Percentiles rank a stretch among this genome's conserved stretches.
Evolutionary conservation across 2,329 filamentous ascomycete genomes (phyloP).

Genomic region (Diaporthe aspalathi): DNA sequence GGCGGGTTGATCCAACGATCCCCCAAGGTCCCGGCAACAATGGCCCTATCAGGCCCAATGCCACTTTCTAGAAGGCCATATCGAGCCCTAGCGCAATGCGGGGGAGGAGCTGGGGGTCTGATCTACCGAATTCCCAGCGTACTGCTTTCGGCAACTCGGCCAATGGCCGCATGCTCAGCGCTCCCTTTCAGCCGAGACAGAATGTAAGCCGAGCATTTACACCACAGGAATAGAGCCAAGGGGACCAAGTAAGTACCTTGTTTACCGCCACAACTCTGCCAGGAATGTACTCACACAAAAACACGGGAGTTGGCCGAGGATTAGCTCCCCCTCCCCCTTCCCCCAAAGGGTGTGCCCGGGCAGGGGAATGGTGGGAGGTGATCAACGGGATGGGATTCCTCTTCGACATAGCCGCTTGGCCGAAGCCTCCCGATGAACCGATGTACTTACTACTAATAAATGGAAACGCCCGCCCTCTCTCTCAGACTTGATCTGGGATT

Average conservation of each 20-base stretch:
- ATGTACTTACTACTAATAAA: slow-evolving; percentile 17
- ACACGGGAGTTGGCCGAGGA: slow-evolving; percentile 35
- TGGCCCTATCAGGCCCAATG: slow-evolving; percentile 4
- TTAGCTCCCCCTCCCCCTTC: no score
- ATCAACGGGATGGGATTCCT: slow-evolving; percentile 41
- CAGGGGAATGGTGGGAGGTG: neutral
- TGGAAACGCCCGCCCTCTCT: slow-evolving; percentile 2
- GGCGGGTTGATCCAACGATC: neutral
- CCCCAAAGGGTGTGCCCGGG: neutral
- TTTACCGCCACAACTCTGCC: slow-evolving; percentile 5
- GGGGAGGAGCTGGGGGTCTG: slow-evolving; percentile 36
- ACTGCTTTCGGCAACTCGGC: slow-evolving; percentile 58
- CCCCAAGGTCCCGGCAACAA: slow-evolving; percentile 26
- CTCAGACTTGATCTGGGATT: neutral
- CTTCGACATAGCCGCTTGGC: slow-evolving; percentile 48
- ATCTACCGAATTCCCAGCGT: neutral
- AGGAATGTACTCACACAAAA: slow-evolving; percentile 6
- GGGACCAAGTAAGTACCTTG: neutral
- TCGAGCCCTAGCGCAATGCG: slow-evolving; percentile 33
- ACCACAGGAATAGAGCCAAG: neutral
- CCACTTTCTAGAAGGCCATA: slow-evolving; percentile 15
- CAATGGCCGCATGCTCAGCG: slow-evolving; percentile 53
- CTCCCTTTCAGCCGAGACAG: slow-evolving; percentile 54
- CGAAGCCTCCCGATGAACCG: slow-evolving; percentile 47
- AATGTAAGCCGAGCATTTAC: slow-evolving; percentile 36